Percentiles rank a stretch among this genome's conserved stretches.
Conservation (phyloP, 306 rosid species). For the Phaseolus lunatus region DNA sequence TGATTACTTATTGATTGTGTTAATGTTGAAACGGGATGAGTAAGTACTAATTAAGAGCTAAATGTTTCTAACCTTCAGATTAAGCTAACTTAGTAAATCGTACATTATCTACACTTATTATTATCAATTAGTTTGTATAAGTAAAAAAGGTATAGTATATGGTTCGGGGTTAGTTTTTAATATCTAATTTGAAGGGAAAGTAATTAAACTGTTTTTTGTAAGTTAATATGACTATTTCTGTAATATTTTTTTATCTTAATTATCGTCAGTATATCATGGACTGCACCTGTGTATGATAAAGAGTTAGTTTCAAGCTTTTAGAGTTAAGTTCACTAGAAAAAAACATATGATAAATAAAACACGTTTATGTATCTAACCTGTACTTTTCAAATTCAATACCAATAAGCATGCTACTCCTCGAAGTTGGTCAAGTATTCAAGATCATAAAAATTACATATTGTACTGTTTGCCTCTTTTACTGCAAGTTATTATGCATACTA, state of each 20-base stretch:
- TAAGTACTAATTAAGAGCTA: slow-evolving; percentile 15
- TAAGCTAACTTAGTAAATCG: not conserved
- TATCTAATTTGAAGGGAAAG: not conserved
- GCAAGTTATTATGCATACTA: slow-evolving; percentile 32
- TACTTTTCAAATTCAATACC: slow-evolving; percentile 21
- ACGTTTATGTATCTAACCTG: slow-evolving; percentile 4
- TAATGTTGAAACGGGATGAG: slow-evolving; percentile 12
- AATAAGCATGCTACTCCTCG: slow-evolving; percentile 12
- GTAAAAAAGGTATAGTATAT: not conserved
- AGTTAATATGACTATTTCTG: slow-evolving; percentile 14
- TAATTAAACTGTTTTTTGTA: not conserved
- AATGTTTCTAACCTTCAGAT: not conserved
- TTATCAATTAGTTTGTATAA: not conserved
- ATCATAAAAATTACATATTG: slow-evolving; percentile 1
- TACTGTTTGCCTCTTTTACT: slow-evolving; percentile 26
- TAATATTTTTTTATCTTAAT: slow-evolving; percentile 8
- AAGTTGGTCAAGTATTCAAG: slow-evolving; percentile 13
- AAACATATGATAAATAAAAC: not conserved
- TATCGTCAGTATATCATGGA: not conserved
- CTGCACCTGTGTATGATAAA: not conserved
- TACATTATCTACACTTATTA: not conserved
- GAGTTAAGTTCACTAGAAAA: not conserved
- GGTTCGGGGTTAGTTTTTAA: not conserved
- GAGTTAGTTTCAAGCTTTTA: not conserved
- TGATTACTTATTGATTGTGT: not conserved